A percentile compares a stretch with the other conserved stretches of the same genome.
Evolutionary conservation across 345 rosid species (phyloP).

Genomic region (Brassica carinata): DNA sequence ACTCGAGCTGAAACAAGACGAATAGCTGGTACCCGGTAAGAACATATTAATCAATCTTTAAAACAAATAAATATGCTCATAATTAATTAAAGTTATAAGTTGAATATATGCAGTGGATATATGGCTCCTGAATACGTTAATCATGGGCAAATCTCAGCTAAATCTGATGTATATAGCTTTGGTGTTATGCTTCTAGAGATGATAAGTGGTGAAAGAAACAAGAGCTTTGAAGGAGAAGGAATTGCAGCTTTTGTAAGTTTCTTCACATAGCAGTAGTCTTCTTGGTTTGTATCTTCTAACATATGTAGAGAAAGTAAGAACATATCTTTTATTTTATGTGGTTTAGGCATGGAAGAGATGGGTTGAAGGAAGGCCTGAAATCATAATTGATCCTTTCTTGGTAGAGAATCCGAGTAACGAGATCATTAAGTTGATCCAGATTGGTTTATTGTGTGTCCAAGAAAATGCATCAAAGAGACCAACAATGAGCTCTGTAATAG

Average conservation of each 20-base stretch:
- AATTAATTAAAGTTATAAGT: not conserved
- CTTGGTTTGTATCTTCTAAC: not conserved
- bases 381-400: not conserved
- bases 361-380: not conserved
- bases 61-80: not conserved
- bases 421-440: not conserved
- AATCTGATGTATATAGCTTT: not conserved
- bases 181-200: not conserved
- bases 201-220: not conserved
- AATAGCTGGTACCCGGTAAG: conserved; percentile 21
- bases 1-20: conserved; percentile 31
- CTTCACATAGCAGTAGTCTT: not conserved
- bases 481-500: not conserved
- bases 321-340: not conserved
- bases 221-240: conserved; percentile 1
- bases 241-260: conserved; percentile 2
- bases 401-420: not conserved
- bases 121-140: not conserved
- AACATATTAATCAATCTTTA: not conserved
- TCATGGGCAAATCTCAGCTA: not conserved
- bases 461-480: not conserved
- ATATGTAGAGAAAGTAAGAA: not conserved
- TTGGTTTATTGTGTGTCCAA: not conserved
- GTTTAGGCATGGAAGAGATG: conserved; percentile 14
- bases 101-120: not conserved